These are phyloP conservation scores for Leccinum solheimii DNA, from an alignment of 1,284 basidiomycete species.

Conservation along the genomic window DNA sequence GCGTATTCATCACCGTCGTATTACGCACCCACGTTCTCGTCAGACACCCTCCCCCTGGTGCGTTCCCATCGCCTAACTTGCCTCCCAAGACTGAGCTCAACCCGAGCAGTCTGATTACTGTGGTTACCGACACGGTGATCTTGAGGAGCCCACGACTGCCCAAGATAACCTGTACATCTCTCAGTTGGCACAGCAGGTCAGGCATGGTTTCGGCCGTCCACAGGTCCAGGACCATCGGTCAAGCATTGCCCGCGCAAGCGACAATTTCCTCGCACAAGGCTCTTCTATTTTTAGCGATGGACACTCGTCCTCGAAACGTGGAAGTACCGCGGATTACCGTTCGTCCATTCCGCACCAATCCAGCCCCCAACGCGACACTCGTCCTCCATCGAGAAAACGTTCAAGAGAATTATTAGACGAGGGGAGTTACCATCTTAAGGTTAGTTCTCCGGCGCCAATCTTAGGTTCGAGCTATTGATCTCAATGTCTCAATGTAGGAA, in stretches of 20 bases:
- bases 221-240: constrained; percentile 36
- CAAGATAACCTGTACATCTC: constrained; percentile 29
- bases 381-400: constrained; percentile 36
- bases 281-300: constrained; percentile 35
- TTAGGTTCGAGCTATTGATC: constrained; percentile 31
- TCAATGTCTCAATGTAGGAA: constrained; percentile 30
- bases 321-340: constrained; percentile 21
- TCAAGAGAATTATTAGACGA: constrained; percentile 36
- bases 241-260: constrained; percentile 37
- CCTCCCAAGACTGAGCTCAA: constrained; percentile 10
- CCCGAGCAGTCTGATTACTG: constrained; percentile 17
- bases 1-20: constrained; percentile 25
- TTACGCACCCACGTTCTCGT: constrained; percentile 19
- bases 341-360: constrained; percentile 18
- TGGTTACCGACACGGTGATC: constrained; percentile 22
- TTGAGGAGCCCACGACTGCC: constrained; percentile 12
- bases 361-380: constrained; percentile 21
- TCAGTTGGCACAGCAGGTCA: constrained; percentile 28
- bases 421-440: constrained; percentile 34
- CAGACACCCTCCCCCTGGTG: constrained; percentile 23
- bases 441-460: constrained; percentile 34
- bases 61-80: constrained; percentile 8
- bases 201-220: constrained; percentile 19
- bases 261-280: constrained; percentile 36
- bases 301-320: constrained; percentile 24